phyloP scores from a whole-genome alignment of 805 yeast genomes.

The Nakazawaea wickerhamii region DNA sequence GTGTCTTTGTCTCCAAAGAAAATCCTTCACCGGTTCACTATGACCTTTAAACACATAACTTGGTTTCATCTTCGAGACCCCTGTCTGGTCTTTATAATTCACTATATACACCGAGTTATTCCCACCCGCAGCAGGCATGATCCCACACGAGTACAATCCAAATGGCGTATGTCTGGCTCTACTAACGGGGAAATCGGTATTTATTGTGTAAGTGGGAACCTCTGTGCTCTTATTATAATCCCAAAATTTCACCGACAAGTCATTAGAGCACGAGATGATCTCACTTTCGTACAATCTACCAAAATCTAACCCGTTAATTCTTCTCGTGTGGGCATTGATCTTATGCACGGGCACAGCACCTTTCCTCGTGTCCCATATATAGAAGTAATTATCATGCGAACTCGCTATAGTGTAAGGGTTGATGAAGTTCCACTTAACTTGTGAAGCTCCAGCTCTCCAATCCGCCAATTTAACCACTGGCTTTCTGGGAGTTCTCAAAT shows the following conservation, averaged over 20 bases:
- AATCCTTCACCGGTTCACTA: constrained; percentile 78
- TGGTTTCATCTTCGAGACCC: constrained; percentile 41
- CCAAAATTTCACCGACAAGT: constrained; percentile 82
- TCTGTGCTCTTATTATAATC: constrained; percentile 39
- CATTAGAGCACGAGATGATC: constrained; percentile 82
- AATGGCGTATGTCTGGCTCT: constrained; percentile 86
- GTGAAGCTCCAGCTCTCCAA: constrained; percentile 92
- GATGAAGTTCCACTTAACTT: constrained; percentile 85
- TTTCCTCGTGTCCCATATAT: constrained; percentile 84
- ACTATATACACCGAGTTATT: constrained; percentile 54
- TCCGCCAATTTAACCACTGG: constrained; percentile 84
- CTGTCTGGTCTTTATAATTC: constrained; percentile 35
- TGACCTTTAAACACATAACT: constrained; percentile 72
- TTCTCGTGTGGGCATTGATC: constrained; percentile 73
- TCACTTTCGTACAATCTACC: constrained; percentile 52
- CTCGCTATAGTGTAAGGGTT: constrained; percentile 78
- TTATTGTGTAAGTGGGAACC: constrained; percentile 52
- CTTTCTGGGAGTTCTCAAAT: constrained; percentile 68
- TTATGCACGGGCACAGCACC: constrained; percentile 71
- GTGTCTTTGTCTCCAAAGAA: constrained; percentile 75
- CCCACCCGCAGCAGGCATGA: constrained; percentile 91
- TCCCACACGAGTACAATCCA: constrained; percentile 75
- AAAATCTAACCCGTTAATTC: constrained; percentile 88
- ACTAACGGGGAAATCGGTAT: constrained; percentile 80
- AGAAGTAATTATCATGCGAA: constrained; percentile 75